Base-by-base conservation (phyloP, 2,329 filamentous ascomycete genomes). In the Trichoderma arundinaceum region DNA sequence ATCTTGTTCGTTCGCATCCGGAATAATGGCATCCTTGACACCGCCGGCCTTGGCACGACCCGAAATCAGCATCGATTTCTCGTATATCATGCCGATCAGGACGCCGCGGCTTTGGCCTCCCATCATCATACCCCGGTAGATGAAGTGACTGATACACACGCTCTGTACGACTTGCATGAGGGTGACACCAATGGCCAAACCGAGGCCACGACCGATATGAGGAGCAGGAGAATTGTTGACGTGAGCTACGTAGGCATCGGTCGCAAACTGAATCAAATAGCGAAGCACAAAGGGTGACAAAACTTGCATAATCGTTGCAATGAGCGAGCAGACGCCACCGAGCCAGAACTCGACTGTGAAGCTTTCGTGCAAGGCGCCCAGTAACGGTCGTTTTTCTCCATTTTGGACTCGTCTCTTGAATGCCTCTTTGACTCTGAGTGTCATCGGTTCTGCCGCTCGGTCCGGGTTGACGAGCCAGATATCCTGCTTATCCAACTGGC, bases 81-180 rank as follows among this genome's bases (percentile, higher is more conserved):
- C 92, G 73, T 96, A 98, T 66, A 98, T 92, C 66, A 93, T 80
- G 22, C 91, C 87, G 70, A 97, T 96, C 49, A 98, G 80, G 0
- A 92, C 90, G 1, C 89, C 92, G 74, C 94, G 86, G 7, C 87
- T 81, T 79, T 97, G 90, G 0, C 92, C 95, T 68, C 94, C 95
- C 44, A 96, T 87, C 79, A 96, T 89, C 90, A 97, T 96, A 22
- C 94, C 93, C 22, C 89, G 88, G 73, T 94, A 98, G 73, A 98
- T 90, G 79, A 96, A 97, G 74, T 98, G 94, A 73, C 94, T 96
- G 2, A 89, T 92, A 32, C 88, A 87, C 69, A 96, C 74, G 75
- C 90, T 94, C 77, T 96, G 92, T 10, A 90, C 74, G 19, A 94
- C 83, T 76, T 97, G 94, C 92, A 98, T 95, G 48, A 84, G 76